Conservation (phyloP, 805 yeast species). For the Schizosaccharomyces japonicus region DNA sequence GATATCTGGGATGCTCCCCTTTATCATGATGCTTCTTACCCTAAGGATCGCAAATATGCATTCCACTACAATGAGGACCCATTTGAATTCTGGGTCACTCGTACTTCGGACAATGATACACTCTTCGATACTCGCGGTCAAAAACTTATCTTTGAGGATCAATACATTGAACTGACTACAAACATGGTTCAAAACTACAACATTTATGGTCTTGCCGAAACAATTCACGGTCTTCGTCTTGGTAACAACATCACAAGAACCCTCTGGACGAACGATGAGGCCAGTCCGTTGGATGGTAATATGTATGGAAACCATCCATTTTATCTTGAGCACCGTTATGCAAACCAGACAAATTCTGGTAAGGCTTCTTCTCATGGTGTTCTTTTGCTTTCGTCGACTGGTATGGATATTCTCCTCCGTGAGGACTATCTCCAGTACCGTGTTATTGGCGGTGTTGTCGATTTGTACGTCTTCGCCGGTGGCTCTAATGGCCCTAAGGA, state of each 20-base stretch:
- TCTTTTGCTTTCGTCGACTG: neutral
- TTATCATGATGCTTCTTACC: neutral
- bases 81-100: constrained; percentile 11
- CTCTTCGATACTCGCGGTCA: constrained; percentile 16
- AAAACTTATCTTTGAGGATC: constrained; percentile 17
- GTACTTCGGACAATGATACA: constrained; percentile 13
- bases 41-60: neutral
- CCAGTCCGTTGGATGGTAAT: constrained; percentile 16
- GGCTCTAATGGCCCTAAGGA: constrained; percentile 20
- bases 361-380: constrained; percentile 11
- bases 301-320: constrained; percentile 18
- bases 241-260: constrained; percentile 16
- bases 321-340: constrained; percentile 13
- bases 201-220: constrained; percentile 17
- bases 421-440: constrained; percentile 3
- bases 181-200: constrained; percentile 15
- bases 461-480: constrained; percentile 14
- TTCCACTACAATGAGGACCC: constrained; percentile 6
- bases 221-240: constrained; percentile 15
- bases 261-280: constrained; percentile 15
- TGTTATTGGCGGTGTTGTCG: constrained; percentile 7
- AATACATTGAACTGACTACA: constrained; percentile 17
- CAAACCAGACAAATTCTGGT: neutral
- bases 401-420: constrained; percentile 1
- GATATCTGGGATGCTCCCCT: constrained; percentile 5